Conservation (phyloP, 2,329 filamentous ascomycete species). For the Nannizziopsis arthrosporioides region DNA sequence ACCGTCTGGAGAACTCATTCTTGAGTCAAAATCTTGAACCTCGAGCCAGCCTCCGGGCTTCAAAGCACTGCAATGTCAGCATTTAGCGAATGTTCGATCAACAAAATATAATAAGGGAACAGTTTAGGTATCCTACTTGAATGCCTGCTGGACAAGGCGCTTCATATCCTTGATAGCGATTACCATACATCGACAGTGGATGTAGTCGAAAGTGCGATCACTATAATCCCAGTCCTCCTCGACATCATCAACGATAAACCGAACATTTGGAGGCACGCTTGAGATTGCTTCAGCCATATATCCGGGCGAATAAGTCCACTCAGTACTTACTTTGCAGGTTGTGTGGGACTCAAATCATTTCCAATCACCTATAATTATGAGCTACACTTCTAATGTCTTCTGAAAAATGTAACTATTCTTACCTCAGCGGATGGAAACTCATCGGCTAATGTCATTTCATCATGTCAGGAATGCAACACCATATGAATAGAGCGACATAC, state of each 20-base stretch:
- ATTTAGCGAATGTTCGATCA: background rate
- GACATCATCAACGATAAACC: conserved; percentile 51
- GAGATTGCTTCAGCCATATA: background rate
- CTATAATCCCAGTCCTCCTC: conserved; percentile 47
- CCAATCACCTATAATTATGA: conserved; percentile 10
- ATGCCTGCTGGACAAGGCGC: conserved; percentile 2
- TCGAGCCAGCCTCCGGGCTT: conserved; percentile 37
- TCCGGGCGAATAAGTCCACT: background rate
- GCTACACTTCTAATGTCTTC: background rate
- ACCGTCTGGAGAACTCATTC: conserved; percentile 22
- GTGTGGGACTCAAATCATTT: conserved; percentile 14
- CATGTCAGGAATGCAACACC: background rate
- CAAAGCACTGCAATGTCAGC: conserved; percentile 11
- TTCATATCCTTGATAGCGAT: conserved; percentile 45
- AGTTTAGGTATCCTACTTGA: background rate
- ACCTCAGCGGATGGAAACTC: conserved; percentile 13
- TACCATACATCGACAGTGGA: conserved; percentile 43
- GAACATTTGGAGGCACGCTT: conserved; percentile 47
- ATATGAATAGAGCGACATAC: conserved; percentile 5
- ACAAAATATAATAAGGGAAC: background rate
- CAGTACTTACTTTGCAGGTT: conserved; percentile 9
- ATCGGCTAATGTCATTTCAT: conserved; percentile 9
- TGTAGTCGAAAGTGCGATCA: conserved; percentile 43
- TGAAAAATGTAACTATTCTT: conserved; percentile 6
- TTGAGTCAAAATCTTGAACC: conserved; percentile 26